Conservation (phyloP, 345 rosid species). For the Brassica incana region DNA sequence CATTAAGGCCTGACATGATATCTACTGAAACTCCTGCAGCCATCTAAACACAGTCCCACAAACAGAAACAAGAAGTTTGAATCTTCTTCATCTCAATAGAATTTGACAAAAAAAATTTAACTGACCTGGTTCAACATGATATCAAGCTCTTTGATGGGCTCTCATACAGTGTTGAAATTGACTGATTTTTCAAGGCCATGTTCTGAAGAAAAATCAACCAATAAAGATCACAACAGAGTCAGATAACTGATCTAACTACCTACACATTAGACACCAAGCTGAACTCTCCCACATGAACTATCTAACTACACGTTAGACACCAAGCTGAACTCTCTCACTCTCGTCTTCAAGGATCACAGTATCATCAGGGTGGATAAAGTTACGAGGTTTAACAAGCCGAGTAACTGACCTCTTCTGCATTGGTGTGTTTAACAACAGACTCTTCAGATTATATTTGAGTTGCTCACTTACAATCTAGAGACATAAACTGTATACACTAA, state of each 20-base stretch:
- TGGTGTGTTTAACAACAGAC: constrained; percentile 11
- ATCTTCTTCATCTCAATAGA: not conserved
- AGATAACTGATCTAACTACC: too few species aligned
- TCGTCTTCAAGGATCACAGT: constrained; percentile 86
- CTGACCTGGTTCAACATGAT: not conserved
- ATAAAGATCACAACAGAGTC: not conserved
- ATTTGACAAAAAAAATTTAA: not conserved
- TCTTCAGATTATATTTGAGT: constrained; percentile 10
- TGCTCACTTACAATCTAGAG: not conserved
- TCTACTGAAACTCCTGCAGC: not conserved
- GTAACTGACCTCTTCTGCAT: constrained; percentile 54
- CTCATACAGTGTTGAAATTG: not conserved
- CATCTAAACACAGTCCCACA: not conserved
- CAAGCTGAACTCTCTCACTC: constrained; percentile 88
- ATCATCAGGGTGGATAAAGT: constrained; percentile 85
- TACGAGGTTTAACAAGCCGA: constrained; percentile 78
- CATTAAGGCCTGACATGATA: not conserved
- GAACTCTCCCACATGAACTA: not conserved
- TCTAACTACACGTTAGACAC: constrained; percentile 20
- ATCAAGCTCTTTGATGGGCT: not conserved
- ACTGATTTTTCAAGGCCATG: not conserved
- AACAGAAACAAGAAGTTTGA: not conserved
- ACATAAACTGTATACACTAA: constrained; percentile 17
- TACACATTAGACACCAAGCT: too few species aligned
- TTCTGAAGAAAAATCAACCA: not conserved